These are phyloP conservation scores for Cyclotella distinguenda DNA, from an alignment of 108 stramenopile species.

Conservation along the genomic window DNA sequence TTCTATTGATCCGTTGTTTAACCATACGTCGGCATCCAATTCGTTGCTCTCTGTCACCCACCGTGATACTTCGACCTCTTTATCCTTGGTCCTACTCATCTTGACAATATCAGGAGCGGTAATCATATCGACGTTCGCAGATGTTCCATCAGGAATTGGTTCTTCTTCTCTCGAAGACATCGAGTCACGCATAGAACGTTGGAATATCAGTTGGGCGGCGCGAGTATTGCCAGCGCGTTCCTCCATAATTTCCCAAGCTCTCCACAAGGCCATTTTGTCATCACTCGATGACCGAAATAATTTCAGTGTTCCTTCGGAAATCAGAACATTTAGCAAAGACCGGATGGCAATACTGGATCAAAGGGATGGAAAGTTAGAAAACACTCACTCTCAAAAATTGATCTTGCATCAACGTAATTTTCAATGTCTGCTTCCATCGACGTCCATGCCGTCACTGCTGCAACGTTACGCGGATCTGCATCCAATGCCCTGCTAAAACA, in stretches of 20 bases:
- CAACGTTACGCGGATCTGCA: constrained; percentile 84
- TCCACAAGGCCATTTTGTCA: constrained; percentile 69
- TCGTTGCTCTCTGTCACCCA: constrained; percentile 57
- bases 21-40: constrained; percentile 66
- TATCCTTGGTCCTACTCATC: not conserved
- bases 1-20: constrained; percentile 78
- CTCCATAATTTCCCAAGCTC: constrained; percentile 86
- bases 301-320: constrained; percentile 47
- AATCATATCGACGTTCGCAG: not conserved
- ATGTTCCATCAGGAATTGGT: not conserved
- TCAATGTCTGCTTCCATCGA: constrained; percentile 77
- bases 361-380: not conserved
- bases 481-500: constrained; percentile 86
- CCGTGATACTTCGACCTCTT: constrained; percentile 46
- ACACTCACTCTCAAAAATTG: constrained; percentile 67
- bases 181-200: constrained; percentile 71
- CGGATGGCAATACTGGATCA: not conserved
- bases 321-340: not conserved
- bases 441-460: constrained; percentile 84
- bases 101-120: constrained; percentile 2
- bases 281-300: constrained; percentile 68
- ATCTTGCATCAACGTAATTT: constrained; percentile 64
- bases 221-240: constrained; percentile 59
- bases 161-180: constrained; percentile 39
- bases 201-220: constrained; percentile 68